A percentile compares a stretch with the other conserved stretches of the same genome.
These are phyloP conservation scores for Cornus suecica DNA, from an alignment of 148 eudicot species.

Conservation along the genomic window DNA sequence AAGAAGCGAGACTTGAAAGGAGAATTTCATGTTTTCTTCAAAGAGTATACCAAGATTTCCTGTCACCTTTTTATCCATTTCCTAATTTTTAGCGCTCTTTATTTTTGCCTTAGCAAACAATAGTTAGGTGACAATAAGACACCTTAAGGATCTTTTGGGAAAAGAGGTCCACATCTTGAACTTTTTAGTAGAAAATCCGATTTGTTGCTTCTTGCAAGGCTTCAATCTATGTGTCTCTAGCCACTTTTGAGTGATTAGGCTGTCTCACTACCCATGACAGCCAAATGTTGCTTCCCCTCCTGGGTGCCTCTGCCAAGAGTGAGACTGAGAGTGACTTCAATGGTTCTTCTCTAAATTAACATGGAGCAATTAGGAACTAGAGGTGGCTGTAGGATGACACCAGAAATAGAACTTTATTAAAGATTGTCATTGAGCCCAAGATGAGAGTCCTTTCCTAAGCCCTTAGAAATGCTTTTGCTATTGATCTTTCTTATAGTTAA, in stretches of 20 bases:
- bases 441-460: neutral
- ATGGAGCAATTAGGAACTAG: neutral
- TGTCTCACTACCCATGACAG: neutral
- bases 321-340: neutral
- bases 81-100: neutral
- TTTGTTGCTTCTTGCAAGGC: neutral
- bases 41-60: neutral
- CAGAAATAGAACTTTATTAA: neutral
- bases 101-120: neutral
- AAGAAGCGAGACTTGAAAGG: neutral
- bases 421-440: neutral
- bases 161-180: too few species aligned
- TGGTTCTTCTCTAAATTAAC: neutral
- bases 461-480: neutral
- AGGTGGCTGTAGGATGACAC: neutral
- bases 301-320: neutral
- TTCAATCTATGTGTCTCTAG: neutral
- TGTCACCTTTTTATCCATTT: neutral
- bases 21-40: neutral
- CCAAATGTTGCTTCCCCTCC: neutral
- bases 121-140: neutral
- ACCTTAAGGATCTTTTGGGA: neutral
- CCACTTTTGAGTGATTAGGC: neutral
- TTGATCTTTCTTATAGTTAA: neutral
- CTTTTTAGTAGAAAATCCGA: too few species aligned